Base-by-base conservation (phyloP, 106 monocot species). In the Amphibolis antarctica region DNA sequence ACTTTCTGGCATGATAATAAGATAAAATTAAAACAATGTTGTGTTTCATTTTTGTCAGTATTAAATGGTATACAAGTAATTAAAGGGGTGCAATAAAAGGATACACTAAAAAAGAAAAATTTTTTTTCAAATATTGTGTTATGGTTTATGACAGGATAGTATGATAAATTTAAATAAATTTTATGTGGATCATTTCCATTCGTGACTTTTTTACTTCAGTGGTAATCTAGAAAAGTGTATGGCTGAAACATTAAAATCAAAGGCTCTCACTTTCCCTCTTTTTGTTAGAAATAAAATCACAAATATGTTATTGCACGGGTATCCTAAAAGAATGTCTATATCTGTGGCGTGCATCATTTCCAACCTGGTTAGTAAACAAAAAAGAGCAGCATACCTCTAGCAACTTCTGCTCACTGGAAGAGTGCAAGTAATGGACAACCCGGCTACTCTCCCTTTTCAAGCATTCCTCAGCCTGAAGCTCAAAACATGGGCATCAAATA, bases 1-100 rank as follows among this genome's bases (percentile, higher is more conserved):
- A 92, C 83, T 84, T 81, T 92, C 82, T 89, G 52, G 24, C 42
- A 53, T 14, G 19, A 46, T 15, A 36, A 30, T 1, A 74, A 59
- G 24, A 66, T n/a, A 50, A 52, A 53, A 61, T 42, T 15, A 55
- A 29, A 18, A 25, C 18, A 62, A 62, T n/a, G n/a, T n/a, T n/a
- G n/a, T n/a, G n/a, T n/a, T n/a, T n/a, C n/a, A n/a, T n/a, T n/a
- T n/a, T n/a, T n/a, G n/a, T n/a, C n/a, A n/a, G n/a, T n/a, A n/a
- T n/a, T n/a, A n/a, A n/a, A n/a, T n/a, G n/a, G n/a, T n/a, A n/a
- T n/a, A n/a, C n/a, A n/a, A n/a, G n/a, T n/a, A n/a, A n/a, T n/a
- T n/a, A n/a, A n/a, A n/a, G n/a, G n/a, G n/a, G n/a, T n/a, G n/a
- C n/a, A n/a, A n/a, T n/a, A n/a, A n/a, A n/a, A n/a, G n/a, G n/a